Evolutionary conservation across 2,329 filamentous ascomycete species (phyloP), one percentile per base, ranked within the genome.

Genomic region (Sclerotinia minor): DNA sequence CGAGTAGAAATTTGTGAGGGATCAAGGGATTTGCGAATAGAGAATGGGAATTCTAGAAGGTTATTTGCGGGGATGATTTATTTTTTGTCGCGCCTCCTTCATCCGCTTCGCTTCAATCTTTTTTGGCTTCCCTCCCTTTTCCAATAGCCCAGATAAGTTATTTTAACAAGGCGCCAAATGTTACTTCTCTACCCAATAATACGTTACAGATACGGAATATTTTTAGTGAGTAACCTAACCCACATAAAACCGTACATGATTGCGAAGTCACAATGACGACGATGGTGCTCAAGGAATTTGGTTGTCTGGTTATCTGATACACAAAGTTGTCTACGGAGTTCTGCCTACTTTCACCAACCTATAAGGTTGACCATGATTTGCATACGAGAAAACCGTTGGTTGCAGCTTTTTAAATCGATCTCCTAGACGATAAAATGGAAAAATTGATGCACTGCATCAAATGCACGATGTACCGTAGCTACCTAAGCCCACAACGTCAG

Each of bases 41-140:
- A 61, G 45, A 50, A 50, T 63, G n/a, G 32, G 32, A 63, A 50
- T 63, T 63, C 59, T 61, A 61, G 59, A 61, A 61, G 59, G 21
- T 38, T 61, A 61, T 50, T 49, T 61, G 58, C 44, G 44, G 29
- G 58, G 58, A 60, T 60, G 4, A 35, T 15, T 41, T 21, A 57
- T 1, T 35, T 41, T 24, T n/a, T 24, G 29, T 21, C 38, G 59
- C 45, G 45, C 45, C 59, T 50, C 59, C 59, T 63, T 63, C 59
- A 63, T 63, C 59, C 45, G 38, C 17, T 63, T 63, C 59, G 59
- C 45, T 63, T 63, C 45, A 38, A 38, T 57, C 35, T n/a, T 24
- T 50, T 50, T 9, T 9, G 11, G 7, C 7, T 35, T 35, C 59
- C 45, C 45, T 63, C 26, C 45, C 13, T 61, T 63, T 41, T 50